phyloP scores from a whole-genome alignment of 2,329 filamentous ascomycete species.

The Claviceps monticola region DNA sequence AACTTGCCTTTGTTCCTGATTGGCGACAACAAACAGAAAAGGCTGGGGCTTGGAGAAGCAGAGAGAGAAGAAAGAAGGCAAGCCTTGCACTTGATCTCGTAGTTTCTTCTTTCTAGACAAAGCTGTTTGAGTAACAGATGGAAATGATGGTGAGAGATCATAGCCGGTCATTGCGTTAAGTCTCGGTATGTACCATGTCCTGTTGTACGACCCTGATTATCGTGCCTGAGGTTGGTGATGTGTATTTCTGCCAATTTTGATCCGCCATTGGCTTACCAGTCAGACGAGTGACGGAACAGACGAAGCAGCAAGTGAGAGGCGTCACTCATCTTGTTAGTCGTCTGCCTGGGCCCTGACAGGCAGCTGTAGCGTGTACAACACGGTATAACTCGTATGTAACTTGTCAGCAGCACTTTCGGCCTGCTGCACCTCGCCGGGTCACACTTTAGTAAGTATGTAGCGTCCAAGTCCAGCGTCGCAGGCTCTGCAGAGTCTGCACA shows the following conservation, averaged over 20 bases:
- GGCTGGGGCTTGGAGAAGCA: background rate
- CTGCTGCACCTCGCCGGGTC: background rate
- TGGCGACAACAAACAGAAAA: slow-evolving; percentile 1
- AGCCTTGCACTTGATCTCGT: background rate
- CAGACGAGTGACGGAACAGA: background rate
- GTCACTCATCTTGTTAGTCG: too few species aligned
- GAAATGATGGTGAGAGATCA: background rate
- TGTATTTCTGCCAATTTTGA: background rate
- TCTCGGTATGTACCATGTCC: background rate
- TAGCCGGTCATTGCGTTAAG: background rate
- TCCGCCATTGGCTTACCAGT: background rate
- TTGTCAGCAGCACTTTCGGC: background rate
- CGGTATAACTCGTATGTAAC: background rate
- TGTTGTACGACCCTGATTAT: background rate
- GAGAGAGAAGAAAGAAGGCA: background rate
- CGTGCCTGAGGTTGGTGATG: background rate
- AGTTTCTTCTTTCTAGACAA: background rate
- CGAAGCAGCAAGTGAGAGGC: background rate
- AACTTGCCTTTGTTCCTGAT: background rate
- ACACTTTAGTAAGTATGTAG: background rate
- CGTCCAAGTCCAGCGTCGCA: slow-evolving; percentile 2
- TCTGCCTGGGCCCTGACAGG: background rate
- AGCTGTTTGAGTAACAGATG: background rate
- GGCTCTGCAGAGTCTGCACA: slow-evolving; percentile 1
- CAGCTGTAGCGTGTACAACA: background rate